Evolutionary conservation across 2,329 filamentous ascomycete genomes (phyloP), one percentile per base, ranked within the genome.

Genomic region (Fusarium circinatum): DNA sequence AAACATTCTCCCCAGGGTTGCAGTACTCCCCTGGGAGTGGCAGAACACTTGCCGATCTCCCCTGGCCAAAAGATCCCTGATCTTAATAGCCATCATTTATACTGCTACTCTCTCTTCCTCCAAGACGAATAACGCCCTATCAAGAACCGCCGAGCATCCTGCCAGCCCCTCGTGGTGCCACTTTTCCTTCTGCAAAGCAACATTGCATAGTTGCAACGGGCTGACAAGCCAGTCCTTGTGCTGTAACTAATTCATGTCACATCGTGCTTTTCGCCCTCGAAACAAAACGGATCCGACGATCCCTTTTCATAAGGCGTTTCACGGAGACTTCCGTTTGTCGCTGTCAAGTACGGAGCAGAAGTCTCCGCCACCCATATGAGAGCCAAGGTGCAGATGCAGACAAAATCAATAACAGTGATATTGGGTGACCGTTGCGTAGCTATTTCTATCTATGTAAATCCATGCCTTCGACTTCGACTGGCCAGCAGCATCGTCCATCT

Each of bases 401-500:
- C 38, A 54, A 66, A 47, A 57, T 64, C 68, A 65, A 63, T 52
- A 69, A 67, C 54, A 55, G 65, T 68, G 61, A 65, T 76, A 69
- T 69, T 76, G 74, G 65, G 71, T 78, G 67, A 71, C 74, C 75
- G 65, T 77, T 28, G 63, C 42, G 42, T 66, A 69, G 67, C 70
- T 30, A 74, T 70, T 71, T 75, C 76, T 78, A 78, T 78, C 76
- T 78, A 78, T 75, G 62, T 72, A 69, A 73, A 67, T 68, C 65
- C 68, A 59, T 75, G 69, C 65, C 58, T 72, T 70, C 65, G 68
- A 74, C 66, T 77, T 70, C 68, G 55, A 78, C 76, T 78, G 76
- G 57, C 76, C 76, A 78, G 76, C 76, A 78, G 76, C 63, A 74
- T 76, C 60, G 65, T 78, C 75, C 75, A 75, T 78, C 75, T 77